These are phyloP conservation scores for Apiotrichum laibachii DNA, from an alignment of 1,284 basidiomycete genomes.

Conservation along the genomic window DNA sequence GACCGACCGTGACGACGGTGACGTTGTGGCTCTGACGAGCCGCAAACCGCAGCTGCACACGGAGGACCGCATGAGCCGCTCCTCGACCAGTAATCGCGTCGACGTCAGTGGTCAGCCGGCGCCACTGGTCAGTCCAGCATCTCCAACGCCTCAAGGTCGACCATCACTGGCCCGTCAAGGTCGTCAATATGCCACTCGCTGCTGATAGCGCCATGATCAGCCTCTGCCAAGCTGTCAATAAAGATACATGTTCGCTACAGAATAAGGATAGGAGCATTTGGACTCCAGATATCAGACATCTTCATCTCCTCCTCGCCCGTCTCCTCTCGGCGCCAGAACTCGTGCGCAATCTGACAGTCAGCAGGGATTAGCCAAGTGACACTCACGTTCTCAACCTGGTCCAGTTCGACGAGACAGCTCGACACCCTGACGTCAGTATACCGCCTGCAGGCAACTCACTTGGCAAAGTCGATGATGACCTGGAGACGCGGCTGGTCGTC, in stretches of 20 bases:
- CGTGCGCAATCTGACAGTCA: constrained; percentile 15
- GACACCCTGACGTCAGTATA: constrained; percentile 6
- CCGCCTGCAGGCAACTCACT: constrained; percentile 1
- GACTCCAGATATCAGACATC: constrained; percentile 14
- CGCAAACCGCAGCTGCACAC: no score
- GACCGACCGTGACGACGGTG: no score
- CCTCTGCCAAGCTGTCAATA: no score
- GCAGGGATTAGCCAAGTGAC: not conserved
- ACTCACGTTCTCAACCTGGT: constrained; percentile 14
- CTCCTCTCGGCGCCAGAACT: constrained; percentile 12
- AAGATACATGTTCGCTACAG: constrained; percentile 7
- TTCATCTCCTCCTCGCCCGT: constrained; percentile 12
- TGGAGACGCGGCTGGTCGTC: constrained; percentile 15
- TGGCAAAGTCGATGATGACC: constrained; percentile 18
- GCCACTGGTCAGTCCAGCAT: no score
- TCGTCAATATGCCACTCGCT: no score
- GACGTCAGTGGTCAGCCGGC: no score
- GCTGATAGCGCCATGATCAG: no score
- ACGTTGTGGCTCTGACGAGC: no score
- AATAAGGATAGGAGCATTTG: constrained; percentile 10
- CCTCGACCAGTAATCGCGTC: no score
- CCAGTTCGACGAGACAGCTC: constrained; percentile 11
- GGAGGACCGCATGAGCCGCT: no score
- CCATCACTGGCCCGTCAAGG: no score
- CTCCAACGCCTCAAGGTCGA: no score